Base-by-base conservation (phyloP, 2,329 filamentous ascomycete species). In the Aspergillus sp. region DNA sequence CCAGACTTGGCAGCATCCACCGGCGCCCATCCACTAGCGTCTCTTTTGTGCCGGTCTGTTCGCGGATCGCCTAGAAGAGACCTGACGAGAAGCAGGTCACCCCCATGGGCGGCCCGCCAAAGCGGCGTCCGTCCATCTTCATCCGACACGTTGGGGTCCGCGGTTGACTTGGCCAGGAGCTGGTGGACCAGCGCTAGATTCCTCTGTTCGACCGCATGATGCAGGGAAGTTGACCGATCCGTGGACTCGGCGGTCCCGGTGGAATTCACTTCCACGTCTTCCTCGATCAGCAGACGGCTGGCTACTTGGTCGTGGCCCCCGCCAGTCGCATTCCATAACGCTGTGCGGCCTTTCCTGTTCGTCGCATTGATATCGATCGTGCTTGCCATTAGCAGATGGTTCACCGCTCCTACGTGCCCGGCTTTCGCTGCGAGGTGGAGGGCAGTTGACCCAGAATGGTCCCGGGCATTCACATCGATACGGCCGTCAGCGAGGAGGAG, bases 391-490 rank as follows among this genome's bases (percentile, higher is more conserved):
- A 43, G 40, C 15, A 43, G 40, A 43, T 14, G 40, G 40, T 43
- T 43, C 24, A 52, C 50, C 14, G 43, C 50, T 33, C 43, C 24
- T 14, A 52, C 50, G 17, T 52, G 39, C 11, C 50, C 50, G 11
- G 24, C 31, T 21, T 52, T 27, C 23, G 37, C 43, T 23, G 50
- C 50, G 9, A 52, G 15, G 43, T 52, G 50, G 11, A 52, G 50
- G 24, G 50, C 37, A 15, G 50, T 52, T 31, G 50, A 52, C 50
- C 50, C 39, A 4, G 43, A 14, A 19, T 33, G 50, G 39, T 52
- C 31, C 37, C 37, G 50, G 6, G 50, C 50, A 52, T 52, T 44
- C 37, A 52, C 50, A 35, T 44, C 37, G 50, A 52, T 52, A 3
- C 40, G 50, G 24, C 43, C 35, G 19, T 24, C 31, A 14, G 37